Evolutionary conservation across 345 rosid genomes (phyloP).

Genomic region (Chamaenerion angustifolium): DNA sequence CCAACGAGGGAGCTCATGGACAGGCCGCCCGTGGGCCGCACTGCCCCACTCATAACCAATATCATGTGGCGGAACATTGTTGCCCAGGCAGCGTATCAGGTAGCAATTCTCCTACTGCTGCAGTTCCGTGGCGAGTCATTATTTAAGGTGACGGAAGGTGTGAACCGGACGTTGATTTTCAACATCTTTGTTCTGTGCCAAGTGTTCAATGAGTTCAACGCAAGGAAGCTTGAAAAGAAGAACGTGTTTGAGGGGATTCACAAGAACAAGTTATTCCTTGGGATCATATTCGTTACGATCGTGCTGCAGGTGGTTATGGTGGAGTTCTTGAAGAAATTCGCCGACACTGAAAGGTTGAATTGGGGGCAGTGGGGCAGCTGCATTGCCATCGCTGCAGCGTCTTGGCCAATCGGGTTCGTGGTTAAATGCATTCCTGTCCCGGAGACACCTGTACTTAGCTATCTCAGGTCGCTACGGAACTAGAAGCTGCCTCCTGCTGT

Average conservation of each 20-base stretch:
- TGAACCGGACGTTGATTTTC: conserved; percentile 54
- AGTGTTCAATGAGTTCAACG: conserved; percentile 72
- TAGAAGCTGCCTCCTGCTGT: too few relatives aligned
- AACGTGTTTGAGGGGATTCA: conserved; percentile 56
- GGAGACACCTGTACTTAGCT: conserved; percentile 30
- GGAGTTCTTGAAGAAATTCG: conserved; percentile 58
- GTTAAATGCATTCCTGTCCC: conserved; percentile 56
- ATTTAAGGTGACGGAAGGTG: conserved; percentile 32
- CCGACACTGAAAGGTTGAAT: conserved; percentile 52
- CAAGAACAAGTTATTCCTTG: conserved; percentile 49
- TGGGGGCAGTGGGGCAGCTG: conserved; percentile 63
- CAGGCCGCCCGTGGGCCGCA: conserved; percentile 44
- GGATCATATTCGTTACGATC: conserved; percentile 36
- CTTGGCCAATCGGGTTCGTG: conserved; percentile 65
- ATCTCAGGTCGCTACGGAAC: conserved; percentile 21
- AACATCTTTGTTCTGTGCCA: conserved; percentile 62
- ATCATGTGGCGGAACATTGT: conserved; percentile 69
- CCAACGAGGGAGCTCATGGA: conserved; percentile 59
- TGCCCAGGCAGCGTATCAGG: conserved; percentile 57
- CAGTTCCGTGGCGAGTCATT: conserved; percentile 54
- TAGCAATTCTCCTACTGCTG: conserved; percentile 41
- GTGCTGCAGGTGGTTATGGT: conserved; percentile 61
- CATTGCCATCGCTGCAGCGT: conserved; percentile 31
- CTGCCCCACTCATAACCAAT: conserved; percentile 51
- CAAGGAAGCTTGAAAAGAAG: conserved; percentile 61